Base-by-base conservation (phyloP, 2,329 filamentous ascomycete genomes). In the Corynespora cassiicola region DNA sequence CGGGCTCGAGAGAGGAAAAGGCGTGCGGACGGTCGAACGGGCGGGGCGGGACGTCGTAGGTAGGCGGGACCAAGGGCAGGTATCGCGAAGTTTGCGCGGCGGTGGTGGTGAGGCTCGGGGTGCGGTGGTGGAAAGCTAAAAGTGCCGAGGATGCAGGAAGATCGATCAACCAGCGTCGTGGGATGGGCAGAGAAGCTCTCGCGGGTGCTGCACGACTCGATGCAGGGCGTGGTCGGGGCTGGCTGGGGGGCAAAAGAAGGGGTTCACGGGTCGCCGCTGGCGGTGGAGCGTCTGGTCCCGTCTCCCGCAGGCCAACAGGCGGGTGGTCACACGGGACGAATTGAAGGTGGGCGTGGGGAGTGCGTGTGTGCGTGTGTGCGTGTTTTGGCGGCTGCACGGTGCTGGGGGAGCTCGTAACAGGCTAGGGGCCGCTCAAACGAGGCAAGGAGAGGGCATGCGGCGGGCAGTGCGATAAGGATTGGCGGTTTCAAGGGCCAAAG, bases 401-500 rank as follows among this genome's bases (percentile, higher is more conserved):
- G n/a, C n/a, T n/a, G n/a, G n/a, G 16, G 21, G 29, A 16, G 10
- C 12, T 29, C 35, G 10, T 17, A 47, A 38, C 31, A 37, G 42
- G 50, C 31, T 45, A 45, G 43, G 36, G 12, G 27, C 17, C 24
- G 29, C 50, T 52, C 40, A 41, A 38, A 38, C 39, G 41, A 55
- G 49, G 52, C 49, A 45, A 43, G 49, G 41, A 50, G 36, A 20
- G 38, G 37, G 42, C 47, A 47, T 31, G 21, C 31, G 47, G 38
- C 31, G 41, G 45, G 42, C n/a, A 16, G 37, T 41, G 12, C 34
- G 50, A 55, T 52, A 51, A 43, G 47, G 52, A 56, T 54, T 49
- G 50, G 52, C 50, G 50, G n/a, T 54, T 51, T 50, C 41, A 45
- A 31, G 30, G 28, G 36, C 26, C n/a, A 18, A n/a, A 34, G 43